Conservation (phyloP, 192 early-diverging fungal genomes). For the Gonapodya sp. region DNA sequence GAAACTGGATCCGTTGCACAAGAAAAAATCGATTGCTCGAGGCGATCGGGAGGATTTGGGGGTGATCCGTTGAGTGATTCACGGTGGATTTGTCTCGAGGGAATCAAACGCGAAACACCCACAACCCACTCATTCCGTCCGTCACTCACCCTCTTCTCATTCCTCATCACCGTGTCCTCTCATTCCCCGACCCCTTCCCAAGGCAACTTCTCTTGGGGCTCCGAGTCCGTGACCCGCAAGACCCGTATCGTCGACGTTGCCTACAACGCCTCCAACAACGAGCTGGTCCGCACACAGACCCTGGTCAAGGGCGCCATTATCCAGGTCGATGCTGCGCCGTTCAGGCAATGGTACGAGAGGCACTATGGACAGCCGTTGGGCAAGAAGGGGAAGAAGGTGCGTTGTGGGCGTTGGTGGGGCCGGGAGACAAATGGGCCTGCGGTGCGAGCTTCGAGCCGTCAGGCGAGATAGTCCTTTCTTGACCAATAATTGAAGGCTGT, state of each 20-base stretch:
- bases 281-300: constrained; percentile 99
- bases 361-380: constrained; percentile 88
- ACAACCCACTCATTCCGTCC: too few species aligned
- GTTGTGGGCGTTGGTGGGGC: background rate
- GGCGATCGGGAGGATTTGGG: too few species aligned
- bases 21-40: too few species aligned
- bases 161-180: background rate
- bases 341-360: constrained; percentile 99
- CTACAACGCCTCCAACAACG: constrained; percentile 99
- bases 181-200: too few species aligned
- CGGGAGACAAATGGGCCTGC: constrained; percentile 1
- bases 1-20: too few species aligned
- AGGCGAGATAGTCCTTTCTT: too few species aligned
- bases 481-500: too few species aligned
- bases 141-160: background rate
- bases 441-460: constrained; percentile 14
- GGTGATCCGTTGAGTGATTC: too few species aligned
- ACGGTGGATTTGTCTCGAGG: too few species aligned
- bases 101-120: too few species aligned
- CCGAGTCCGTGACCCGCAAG: constrained; percentile 90
- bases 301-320: constrained; percentile 93
- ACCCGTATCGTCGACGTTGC: constrained; percentile 89
- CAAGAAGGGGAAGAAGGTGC: constrained; percentile 61
- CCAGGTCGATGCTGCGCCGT: constrained; percentile 97
- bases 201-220: constrained; percentile 98